These are phyloP conservation scores for Fusarium nodosum DNA, from an alignment of 2,329 filamentous ascomycete species.

Conservation along the genomic window DNA sequence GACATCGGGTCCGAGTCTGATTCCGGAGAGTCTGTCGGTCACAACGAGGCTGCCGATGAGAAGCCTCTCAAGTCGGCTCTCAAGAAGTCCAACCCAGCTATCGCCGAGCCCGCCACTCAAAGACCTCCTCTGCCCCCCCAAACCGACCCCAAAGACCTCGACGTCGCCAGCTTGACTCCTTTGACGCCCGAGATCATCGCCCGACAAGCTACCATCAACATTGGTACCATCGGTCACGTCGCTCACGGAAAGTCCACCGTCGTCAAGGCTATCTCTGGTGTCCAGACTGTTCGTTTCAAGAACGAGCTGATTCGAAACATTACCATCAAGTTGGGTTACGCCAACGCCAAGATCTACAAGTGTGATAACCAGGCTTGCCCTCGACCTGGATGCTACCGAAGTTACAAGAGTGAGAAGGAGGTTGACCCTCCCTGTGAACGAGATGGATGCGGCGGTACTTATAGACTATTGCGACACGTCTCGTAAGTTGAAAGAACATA, in stretches of 20 bases:
- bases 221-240: constrained; percentile 98
- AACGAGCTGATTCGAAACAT: constrained; percentile 99
- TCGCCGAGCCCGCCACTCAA: constrained; percentile 69
- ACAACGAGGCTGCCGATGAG: constrained; percentile 71
- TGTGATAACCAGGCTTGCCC: constrained; percentile 94
- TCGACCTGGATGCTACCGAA: constrained; percentile 93
- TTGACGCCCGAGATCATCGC: constrained; percentile 97
- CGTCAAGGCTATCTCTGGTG: constrained; percentile 98
- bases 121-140: constrained; percentile 79
- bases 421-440: constrained; percentile 96
- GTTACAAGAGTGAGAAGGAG: constrained; percentile 99
- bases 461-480: constrained; percentile 90
- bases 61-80: constrained; percentile 85
- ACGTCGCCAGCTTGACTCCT: constrained; percentile 83
- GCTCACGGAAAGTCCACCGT: constrained; percentile 99
- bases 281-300: constrained; percentile 99
- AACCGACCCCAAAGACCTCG: constrained; percentile 90
- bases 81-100: constrained; percentile 76
- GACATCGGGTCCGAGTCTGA: constrained; percentile 81
- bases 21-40: constrained; percentile 74
- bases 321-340: constrained; percentile 99
- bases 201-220: constrained; percentile 98
- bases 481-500: constrained; percentile 73
- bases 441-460: constrained; percentile 89
- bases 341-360: constrained; percentile 99